Evolutionary conservation across 2,329 filamentous ascomycete genomes (phyloP).

Genomic region (Dothistroma pini): DNA sequence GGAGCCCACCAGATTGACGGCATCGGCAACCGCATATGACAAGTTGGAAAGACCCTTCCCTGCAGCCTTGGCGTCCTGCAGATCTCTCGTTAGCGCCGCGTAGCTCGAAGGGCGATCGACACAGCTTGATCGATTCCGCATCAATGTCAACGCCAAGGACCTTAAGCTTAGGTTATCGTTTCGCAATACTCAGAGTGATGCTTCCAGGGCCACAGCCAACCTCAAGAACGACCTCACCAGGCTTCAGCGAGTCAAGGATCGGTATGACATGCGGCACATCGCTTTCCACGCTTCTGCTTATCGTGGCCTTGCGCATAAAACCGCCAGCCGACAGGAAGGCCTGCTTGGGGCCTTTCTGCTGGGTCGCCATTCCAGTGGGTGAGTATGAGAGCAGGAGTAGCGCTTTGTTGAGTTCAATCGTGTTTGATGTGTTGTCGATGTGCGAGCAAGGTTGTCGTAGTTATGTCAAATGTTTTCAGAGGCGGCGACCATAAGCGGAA

Average conservation of each 20-base stretch:
- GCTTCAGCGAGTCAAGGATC: constrained; percentile 10
- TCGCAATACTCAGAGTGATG: constrained; percentile 15
- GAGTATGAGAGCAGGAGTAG: no score
- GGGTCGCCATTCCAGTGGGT: no score
- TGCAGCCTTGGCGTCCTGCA: constrained; percentile 7
- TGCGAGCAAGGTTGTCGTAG: no score
- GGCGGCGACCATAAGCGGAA: background rate
- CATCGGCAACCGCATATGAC: constrained; percentile 11
- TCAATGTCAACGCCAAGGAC: constrained; percentile 17
- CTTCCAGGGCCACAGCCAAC: constrained; percentile 17
- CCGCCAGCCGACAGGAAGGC: background rate
- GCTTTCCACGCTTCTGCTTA: constrained; percentile 1
- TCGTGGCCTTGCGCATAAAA: constrained; percentile 14
- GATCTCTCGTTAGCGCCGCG: background rate
- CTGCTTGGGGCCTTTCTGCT: background rate
- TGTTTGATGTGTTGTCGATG: background rate
- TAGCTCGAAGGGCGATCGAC: background rate
- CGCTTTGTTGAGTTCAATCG: background rate
- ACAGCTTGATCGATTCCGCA: constrained; percentile 15
- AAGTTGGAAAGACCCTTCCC: constrained; percentile 6
- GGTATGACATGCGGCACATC: constrained; percentile 13
- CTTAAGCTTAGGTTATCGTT: constrained; percentile 10
- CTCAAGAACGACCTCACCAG: constrained; percentile 10
- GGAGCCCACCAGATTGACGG: constrained; percentile 5
- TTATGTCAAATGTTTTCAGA: no score